phyloP scores from a whole-genome alignment of 2,329 filamentous ascomycete genomes.

The Boeremia exigua region DNA sequence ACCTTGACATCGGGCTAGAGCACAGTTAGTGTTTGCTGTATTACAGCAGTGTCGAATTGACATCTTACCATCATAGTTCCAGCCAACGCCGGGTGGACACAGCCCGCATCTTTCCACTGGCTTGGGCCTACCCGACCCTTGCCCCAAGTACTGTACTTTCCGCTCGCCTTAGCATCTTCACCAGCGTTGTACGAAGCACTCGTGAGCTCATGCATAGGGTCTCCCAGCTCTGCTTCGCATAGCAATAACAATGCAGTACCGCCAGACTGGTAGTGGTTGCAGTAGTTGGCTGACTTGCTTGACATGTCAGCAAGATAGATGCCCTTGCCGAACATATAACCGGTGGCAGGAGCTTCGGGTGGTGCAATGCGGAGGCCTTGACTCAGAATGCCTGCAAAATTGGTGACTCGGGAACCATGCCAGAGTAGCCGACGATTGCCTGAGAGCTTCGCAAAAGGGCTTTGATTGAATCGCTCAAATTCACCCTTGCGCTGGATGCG shows the following conservation, averaged over 20 bases:
- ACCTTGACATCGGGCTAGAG: conserved; percentile 38
- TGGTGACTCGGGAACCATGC: conserved; percentile 84
- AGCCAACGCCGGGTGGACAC: conserved; percentile 67
- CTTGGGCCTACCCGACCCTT: conserved; percentile 68
- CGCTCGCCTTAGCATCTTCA: conserved; percentile 64
- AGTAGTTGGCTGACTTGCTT: conserved; percentile 83
- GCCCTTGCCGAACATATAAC: conserved; percentile 91
- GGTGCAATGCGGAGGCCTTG: conserved; percentile 91
- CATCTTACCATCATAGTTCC: conserved; percentile 72
- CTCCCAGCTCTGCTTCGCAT: conserved; percentile 82
- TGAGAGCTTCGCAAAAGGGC: conserved; percentile 58
- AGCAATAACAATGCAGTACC: conserved; percentile 77
- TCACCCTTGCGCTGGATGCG: conserved; percentile 80
- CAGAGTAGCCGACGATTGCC: conserved; percentile 79
- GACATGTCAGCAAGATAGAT: conserved; percentile 85
- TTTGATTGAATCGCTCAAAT: conserved; percentile 68
- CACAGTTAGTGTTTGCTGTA: conserved; percentile 12
- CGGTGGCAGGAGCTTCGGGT: conserved; percentile 76
- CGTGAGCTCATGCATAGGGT: conserved; percentile 71
- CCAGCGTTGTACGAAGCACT: conserved; percentile 67
- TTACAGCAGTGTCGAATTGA: neutral
- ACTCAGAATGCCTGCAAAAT: conserved; percentile 85
- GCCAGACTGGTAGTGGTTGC: conserved; percentile 66
- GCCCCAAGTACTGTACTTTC: conserved; percentile 73
- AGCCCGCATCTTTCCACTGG: conserved; percentile 77